These are phyloP conservation scores for Andrographis paniculata DNA, from an alignment of 305 asterid species.

Conservation along the genomic window DNA sequence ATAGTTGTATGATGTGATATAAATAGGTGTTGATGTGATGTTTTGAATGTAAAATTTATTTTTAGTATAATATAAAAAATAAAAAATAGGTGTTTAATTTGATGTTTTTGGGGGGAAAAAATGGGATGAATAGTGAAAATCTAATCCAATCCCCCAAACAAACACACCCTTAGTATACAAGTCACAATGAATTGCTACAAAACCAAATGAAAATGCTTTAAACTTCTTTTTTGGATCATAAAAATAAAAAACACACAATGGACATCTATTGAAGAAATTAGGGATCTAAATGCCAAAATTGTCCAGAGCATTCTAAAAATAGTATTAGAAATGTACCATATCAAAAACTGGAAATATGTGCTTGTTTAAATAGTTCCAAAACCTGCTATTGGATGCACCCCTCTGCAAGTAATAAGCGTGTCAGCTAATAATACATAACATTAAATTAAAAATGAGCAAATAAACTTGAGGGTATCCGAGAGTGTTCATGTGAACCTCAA, in stretches of 20 bases:
- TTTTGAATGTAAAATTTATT: too few species aligned
- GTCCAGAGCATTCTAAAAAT: constrained; percentile 9
- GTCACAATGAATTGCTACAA: constrained; percentile 3
- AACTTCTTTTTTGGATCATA: constrained; percentile 4
- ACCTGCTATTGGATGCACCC: constrained; percentile 96
- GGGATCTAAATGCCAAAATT: neutral
- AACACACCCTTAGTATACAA: too few species aligned
- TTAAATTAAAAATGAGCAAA: constrained; percentile 15
- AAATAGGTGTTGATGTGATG: too few species aligned
- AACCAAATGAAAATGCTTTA: constrained; percentile 2
- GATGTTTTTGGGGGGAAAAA: too few species aligned
- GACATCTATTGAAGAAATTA: too few species aligned
- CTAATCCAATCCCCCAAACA: too few species aligned
- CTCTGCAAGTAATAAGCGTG: constrained; percentile 45
- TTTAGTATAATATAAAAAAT: too few species aligned
- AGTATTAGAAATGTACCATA: constrained; percentile 35
- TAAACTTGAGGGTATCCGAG: constrained; percentile 5
- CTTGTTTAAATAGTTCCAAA: constrained; percentile 69
- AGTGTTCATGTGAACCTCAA: constrained; percentile 46
- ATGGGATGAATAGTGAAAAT: too few species aligned
- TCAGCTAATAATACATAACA: constrained; percentile 20
- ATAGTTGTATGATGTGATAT: too few species aligned
- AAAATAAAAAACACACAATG: constrained; percentile 11
- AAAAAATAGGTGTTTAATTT: too few species aligned
- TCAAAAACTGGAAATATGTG: constrained; percentile 83